Evolutionary conservation across 306 rosid species (phyloP).

Genomic region (Vigna mungo): DNA sequence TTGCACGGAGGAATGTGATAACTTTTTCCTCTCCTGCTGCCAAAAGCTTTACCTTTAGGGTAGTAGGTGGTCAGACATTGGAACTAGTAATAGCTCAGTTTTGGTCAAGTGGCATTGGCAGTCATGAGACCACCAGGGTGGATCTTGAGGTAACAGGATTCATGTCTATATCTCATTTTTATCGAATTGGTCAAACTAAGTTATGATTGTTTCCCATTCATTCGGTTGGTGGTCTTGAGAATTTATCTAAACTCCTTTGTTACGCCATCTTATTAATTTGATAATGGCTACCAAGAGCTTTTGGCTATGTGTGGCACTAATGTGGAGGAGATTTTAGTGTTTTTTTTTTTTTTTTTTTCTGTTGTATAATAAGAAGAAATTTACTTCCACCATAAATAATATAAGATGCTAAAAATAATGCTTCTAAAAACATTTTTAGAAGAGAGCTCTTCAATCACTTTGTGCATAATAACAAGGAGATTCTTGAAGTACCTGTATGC

Average conservation of each 20-base stretch:
- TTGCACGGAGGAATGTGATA: slow-evolving; percentile 73
- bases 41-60: slow-evolving; percentile 83
- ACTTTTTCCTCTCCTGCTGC: slow-evolving; percentile 81
- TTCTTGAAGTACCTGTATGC: background rate
- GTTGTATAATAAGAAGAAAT: background rate
- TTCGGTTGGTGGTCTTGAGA: background rate
- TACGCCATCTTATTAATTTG: slow-evolving; percentile 2
- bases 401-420: background rate
- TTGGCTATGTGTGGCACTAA: background rate
- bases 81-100: slow-evolving; percentile 89
- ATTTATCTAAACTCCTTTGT: slow-evolving; percentile 20
- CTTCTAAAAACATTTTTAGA: background rate
- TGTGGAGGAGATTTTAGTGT: background rate
- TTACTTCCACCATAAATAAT: background rate
- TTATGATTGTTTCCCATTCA: slow-evolving; percentile 30
- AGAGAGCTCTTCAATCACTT: background rate
- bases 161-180: slow-evolving; percentile 34
- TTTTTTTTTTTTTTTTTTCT: background rate
- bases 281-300: slow-evolving; percentile 18
- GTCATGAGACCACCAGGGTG: slow-evolving; percentile 72
- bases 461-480: background rate
- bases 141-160: slow-evolving; percentile 81
- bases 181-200: background rate
- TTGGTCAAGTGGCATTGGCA: slow-evolving; percentile 97
- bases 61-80: slow-evolving; percentile 93